Base-by-base conservation (phyloP, 2,329 filamentous ascomycete species). In the Cercospora sp. region DNA sequence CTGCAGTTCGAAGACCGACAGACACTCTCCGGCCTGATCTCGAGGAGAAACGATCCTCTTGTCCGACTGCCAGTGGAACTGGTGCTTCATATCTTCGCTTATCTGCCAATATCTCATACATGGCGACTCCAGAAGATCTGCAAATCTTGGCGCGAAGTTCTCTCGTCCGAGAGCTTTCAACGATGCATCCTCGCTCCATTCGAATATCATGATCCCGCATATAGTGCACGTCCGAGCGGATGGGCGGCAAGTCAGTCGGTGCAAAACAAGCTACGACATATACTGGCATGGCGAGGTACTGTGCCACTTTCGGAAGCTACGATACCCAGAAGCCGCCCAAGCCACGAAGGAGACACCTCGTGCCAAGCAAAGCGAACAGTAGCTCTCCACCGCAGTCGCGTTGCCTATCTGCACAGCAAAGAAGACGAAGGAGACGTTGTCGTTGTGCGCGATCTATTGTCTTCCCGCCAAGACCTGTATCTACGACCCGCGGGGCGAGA, bases 21-120 rank as follows among this genome's bases (percentile, higher is more conserved):
- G 10, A 39, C 60, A 4, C 45, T 73, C 6, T 31, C 33, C 1
- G 5, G 20, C 2, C 26, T 70, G 9, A 67, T 74, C 9, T 60
- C 45, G 3, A 68, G 60, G 30, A 69, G 65, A 45, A 68, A 70
- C 58, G 80, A 82, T 67, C 75, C 80, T 36, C 63, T 82, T 33
- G 74, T 72, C n/a, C 67, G 42, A 0, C 68, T 82, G 39, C 80
- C 81, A 5, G 16, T 78, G 13, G 81, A 82, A 72, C 71, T 82
- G 7, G 72, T 79, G 5, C 72, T 76, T 20, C 68, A 75, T 5
- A 64, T 81, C 16, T 80, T 81, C 67, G 65, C 67, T 33, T 70
- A 79, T 57, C 67, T 75, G 48, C 67, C 70, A 8, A 12, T 73
- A 2, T 69, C 66, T 10, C 62, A 68, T 16, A 62, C 72, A 60